phyloP scores from a whole-genome alignment of 2,329 filamentous ascomycete species.

The Xylariales sp. region DNA sequence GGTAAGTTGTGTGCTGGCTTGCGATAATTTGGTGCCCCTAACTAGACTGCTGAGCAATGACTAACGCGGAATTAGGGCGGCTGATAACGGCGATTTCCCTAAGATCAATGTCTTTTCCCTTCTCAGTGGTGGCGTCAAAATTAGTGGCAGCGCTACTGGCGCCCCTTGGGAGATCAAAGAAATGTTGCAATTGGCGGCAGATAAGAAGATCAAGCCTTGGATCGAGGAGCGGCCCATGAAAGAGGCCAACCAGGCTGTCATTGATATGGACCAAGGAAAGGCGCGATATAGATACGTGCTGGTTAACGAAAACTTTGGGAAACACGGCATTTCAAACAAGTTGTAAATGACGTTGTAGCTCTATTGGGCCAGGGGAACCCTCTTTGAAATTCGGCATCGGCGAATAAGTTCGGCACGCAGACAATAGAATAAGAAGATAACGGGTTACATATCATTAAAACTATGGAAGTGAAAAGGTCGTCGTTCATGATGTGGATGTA shows the following conservation, averaged over 20 bases:
- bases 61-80: constrained; percentile 53
- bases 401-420: too few species aligned
- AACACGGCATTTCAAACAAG: constrained; percentile 37
- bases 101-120: constrained; percentile 66
- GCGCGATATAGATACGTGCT: constrained; percentile 63
- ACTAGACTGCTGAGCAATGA: neutral
- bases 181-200: constrained; percentile 70
- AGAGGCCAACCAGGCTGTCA: constrained; percentile 66
- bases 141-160: constrained; percentile 62
- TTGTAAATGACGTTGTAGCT: constrained; percentile 5
- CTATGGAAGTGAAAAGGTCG: too few species aligned
- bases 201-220: constrained; percentile 69
- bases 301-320: constrained; percentile 55
- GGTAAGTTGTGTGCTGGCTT: constrained; percentile 48
- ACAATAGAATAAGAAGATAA: too few species aligned
- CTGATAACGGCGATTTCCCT: constrained; percentile 64
- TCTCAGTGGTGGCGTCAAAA: constrained; percentile 65
- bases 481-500: too few species aligned
- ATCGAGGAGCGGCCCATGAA: constrained; percentile 66
- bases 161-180: constrained; percentile 68
- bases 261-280: constrained; percentile 68
- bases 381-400: too few species aligned
- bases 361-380: too few species aligned
- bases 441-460: too few species aligned
- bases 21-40: neutral